Evolutionary conservation across 257 asterid genomes (phyloP).

Genomic region (Misopates orontium): DNA sequence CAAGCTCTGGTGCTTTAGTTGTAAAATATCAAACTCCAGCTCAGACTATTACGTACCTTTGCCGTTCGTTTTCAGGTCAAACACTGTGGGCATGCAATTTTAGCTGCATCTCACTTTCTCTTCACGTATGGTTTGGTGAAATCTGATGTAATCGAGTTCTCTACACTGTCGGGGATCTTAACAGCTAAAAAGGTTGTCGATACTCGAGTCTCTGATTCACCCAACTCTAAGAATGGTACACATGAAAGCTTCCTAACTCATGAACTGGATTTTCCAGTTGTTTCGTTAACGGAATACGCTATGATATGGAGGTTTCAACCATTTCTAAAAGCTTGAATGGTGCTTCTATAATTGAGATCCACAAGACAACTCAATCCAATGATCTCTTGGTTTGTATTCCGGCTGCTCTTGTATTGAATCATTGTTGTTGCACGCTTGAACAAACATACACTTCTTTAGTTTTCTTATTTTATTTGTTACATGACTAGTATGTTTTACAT

Average conservation of each 20-base stretch:
- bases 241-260: slow-evolving; percentile 49
- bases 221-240: slow-evolving; percentile 22
- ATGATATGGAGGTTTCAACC: slow-evolving; percentile 38
- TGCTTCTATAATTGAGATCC: slow-evolving; percentile 59
- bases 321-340: slow-evolving; percentile 63
- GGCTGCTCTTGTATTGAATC: background rate
- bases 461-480: background rate
- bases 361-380: slow-evolving; percentile 44
- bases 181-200: slow-evolving; percentile 75
- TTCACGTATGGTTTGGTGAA: slow-evolving; percentile 52
- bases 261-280: slow-evolving; percentile 78
- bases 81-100: slow-evolving; percentile 90
- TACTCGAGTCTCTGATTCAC: slow-evolving; percentile 18
- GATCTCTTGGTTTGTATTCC: slow-evolving; percentile 66
- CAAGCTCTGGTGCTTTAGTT: slow-evolving; percentile 18
- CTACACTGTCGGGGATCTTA: slow-evolving; percentile 68
- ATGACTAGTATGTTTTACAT: background rate
- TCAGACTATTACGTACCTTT: background rate
- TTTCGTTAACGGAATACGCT: slow-evolving; percentile 39
- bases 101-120: slow-evolving; percentile 79
- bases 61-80: slow-evolving; percentile 47
- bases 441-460: too few relatives aligned
- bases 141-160: slow-evolving; percentile 60
- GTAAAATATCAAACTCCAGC: background rate
- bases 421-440: background rate